Evolutionary conservation across 2,329 filamentous ascomycete species (phyloP), one percentile per base, ranked within the genome.

Genomic region (Colletotrichum cereale): DNA sequence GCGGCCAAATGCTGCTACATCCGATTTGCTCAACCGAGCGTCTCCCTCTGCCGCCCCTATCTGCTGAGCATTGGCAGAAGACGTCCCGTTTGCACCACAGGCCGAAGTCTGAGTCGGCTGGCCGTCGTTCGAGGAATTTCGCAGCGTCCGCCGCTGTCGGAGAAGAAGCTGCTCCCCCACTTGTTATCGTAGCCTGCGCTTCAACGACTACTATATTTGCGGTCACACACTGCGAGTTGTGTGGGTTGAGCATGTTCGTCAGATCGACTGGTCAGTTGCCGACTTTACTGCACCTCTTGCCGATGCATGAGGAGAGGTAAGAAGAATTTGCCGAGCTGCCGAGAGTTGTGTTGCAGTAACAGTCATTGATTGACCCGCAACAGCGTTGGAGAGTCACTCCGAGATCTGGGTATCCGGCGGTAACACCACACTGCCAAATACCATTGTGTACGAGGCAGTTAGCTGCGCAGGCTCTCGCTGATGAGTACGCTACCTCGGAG

Each of bases 1-100:
- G 77, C 75, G 5, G 76, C 77, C 38, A 78, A 78, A 66, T 1
- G 76, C 77, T 10, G 78, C 74, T 11, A 74, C 73, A 11, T 77
- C 75, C 8, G 75, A 77, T 52, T 76, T 72, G 65, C 75, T 78
- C 12, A 77, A 52, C 5, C 77, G 75, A 5, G 61, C 56, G 44
- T 74, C 73, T 6, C 57, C 65, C 12, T 57, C 38, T 21, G 29
- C 53, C 14, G 26, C 48, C 6, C 24, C 36, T 7, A 48, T 42
- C 21, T 65, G 42, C 24, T 38, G 56, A 14, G 40, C 24, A 10
- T 57, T 50, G 26, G 56, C 40, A 21, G 56, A 48, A 11, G 63
- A 42, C 34, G 38, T 66, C 18, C 53, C 62, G 44, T 44, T 66
- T 2, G 24, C n/a, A 0, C 10, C 52, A 7, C 63, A 26, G 2